Evolutionary conservation across 164 flowering plant genomes (phyloP).

Genomic region (Dillenia turbinata): DNA sequence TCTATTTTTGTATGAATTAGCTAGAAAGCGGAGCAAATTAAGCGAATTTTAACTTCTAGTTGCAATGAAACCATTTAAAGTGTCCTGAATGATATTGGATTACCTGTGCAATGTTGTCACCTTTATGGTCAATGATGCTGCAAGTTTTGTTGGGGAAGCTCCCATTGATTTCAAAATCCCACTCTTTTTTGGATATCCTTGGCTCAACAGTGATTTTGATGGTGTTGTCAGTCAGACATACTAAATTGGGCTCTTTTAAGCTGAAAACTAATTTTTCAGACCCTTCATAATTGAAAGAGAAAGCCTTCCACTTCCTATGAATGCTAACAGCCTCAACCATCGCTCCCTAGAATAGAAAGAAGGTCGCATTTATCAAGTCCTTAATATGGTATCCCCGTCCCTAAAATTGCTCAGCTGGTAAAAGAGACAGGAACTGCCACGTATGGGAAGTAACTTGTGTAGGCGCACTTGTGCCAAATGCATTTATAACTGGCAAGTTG

Average conservation of each 20-base stretch:
- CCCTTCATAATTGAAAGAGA: slow-evolving; percentile 45
- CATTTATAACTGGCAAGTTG: too few species aligned
- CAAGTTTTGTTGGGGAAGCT: slow-evolving; percentile 57
- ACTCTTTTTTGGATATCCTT: slow-evolving; percentile 18
- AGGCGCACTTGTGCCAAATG: too few species aligned
- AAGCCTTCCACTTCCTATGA: slow-evolving; percentile 67
- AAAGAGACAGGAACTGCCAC: too few species aligned
- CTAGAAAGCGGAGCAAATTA: too few species aligned
- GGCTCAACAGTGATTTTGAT: slow-evolving; percentile 38
- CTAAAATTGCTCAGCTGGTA: too few species aligned
- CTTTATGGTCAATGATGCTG: slow-evolving; percentile 46
- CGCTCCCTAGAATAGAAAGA: slow-evolving; percentile 41
- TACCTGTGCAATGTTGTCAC: slow-evolving; percentile 71
- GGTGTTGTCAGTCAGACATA: slow-evolving; percentile 23
- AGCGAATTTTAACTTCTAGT: neutral
- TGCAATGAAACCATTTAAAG: neutral
- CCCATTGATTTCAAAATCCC: slow-evolving; percentile 67
- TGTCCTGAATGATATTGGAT: neutral
- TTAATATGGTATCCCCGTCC: too few species aligned
- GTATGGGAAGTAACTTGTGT: too few species aligned
- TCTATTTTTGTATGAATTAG: too few species aligned
- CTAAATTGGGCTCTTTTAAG: slow-evolving; percentile 53
- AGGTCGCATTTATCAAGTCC: too few species aligned
- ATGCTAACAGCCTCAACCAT: slow-evolving; percentile 58
- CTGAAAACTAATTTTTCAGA: slow-evolving; percentile 49